These are phyloP conservation scores for Yamadazyma endophytica DNA, from an alignment of 805 yeast species.

Conservation along the genomic window DNA sequence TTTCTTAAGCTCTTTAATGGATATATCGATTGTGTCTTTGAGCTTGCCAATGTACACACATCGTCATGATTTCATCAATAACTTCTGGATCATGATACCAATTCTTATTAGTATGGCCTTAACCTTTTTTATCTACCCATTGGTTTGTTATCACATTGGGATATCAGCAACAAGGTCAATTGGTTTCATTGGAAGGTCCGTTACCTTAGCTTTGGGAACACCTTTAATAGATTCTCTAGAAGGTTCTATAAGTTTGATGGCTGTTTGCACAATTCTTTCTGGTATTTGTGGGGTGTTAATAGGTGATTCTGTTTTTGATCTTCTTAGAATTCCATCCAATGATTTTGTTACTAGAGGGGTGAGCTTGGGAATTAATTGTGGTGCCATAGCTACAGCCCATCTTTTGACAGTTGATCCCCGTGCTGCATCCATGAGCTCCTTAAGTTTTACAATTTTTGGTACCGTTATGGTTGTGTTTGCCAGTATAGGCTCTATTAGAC, in stretches of 20 bases:
- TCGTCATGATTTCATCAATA: constrained; percentile 55
- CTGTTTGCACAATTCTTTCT: constrained; percentile 71
- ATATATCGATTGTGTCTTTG: constrained; percentile 69
- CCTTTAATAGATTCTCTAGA: constrained; percentile 65
- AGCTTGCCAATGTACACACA: constrained; percentile 77
- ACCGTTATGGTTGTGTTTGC: constrained; percentile 67
- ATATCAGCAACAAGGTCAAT: constrained; percentile 56
- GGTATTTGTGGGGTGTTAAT: constrained; percentile 73
- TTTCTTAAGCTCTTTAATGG: constrained; percentile 65
- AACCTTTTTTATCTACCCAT: constrained; percentile 67
- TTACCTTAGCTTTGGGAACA: constrained; percentile 74
- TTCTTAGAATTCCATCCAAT: constrained; percentile 50
- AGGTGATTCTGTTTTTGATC: constrained; percentile 49
- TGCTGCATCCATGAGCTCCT: constrained; percentile 74
- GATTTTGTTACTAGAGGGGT: constrained; percentile 77
- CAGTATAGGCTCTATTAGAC: constrained; percentile 43
- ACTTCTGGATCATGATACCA: constrained; percentile 60
- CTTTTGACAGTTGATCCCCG: constrained; percentile 65
- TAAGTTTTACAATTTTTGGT: constrained; percentile 70
- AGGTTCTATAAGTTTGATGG: constrained; percentile 70
- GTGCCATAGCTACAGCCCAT: constrained; percentile 81
- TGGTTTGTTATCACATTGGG: constrained; percentile 61
- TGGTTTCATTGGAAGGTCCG: constrained; percentile 77
- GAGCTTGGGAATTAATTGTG: constrained; percentile 72
- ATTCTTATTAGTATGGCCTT: constrained; percentile 50